These are phyloP conservation scores for Vicia villosa DNA, from an alignment of 306 rosid genomes.

Conservation along the genomic window DNA sequence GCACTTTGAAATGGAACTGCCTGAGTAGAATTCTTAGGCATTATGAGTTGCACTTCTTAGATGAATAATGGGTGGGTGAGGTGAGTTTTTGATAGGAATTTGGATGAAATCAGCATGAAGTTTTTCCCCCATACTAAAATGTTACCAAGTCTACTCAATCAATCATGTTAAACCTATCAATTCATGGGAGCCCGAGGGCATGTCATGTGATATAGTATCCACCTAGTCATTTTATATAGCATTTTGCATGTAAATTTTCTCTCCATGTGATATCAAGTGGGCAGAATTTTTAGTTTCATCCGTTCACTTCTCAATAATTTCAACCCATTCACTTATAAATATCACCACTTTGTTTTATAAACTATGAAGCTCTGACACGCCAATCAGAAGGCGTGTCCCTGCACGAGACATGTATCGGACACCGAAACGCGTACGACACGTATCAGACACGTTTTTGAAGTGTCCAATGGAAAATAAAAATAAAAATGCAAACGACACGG, in stretches of 20 bases:
- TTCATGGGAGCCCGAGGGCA: not conserved
- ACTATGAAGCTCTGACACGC: no score
- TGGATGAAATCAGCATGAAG: not conserved
- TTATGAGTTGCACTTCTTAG: not conserved
- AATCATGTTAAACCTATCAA: not conserved
- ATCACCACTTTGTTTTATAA: no score
- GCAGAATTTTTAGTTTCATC: constrained; percentile 1
- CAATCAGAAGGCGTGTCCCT: no score
- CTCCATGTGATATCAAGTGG: not conserved
- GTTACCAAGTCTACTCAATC: not conserved
- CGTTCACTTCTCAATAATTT: not conserved
- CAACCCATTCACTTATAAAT: no score
- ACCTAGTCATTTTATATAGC: not conserved
- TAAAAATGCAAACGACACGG: no score
- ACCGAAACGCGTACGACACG: no score
- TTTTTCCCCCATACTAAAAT: not conserved
- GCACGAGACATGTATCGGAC: no score
- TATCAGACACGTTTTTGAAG: no score
- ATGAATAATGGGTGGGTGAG: not conserved
- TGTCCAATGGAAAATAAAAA: no score
- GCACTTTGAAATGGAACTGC: constrained; percentile 17
- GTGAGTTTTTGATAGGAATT: constrained; percentile 18
- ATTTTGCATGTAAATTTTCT: not conserved
- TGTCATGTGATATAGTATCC: not conserved
- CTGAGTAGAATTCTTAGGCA: constrained; percentile 8